Evolutionary conservation across 2,329 filamentous ascomycete species (phyloP), one percentile per base, ranked within the genome.

Genomic region (Pseudonectria buxi): DNA sequence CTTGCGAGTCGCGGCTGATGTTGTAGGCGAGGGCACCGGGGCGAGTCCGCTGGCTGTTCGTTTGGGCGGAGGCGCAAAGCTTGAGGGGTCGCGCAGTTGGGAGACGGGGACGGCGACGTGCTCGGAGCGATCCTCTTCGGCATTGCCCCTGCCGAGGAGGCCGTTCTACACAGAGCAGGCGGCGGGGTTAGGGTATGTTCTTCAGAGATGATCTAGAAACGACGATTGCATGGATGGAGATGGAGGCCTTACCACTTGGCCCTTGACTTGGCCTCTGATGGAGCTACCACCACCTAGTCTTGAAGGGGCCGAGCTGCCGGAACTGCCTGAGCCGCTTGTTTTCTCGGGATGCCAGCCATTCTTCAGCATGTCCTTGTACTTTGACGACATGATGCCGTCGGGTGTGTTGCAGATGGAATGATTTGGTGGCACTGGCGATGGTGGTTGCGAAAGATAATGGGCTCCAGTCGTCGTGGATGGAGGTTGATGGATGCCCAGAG

Each of bases 31-130:
- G 14, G 55, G 55, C 13, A 47, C 39, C 3, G 52, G 47, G 11
- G 41, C 45, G 28, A 50, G 54, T 59, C 61, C 72, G 28, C 58
- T 45, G 39, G 53, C 51, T 18, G 58, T 57, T 26, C 63, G 83
- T 50, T 77, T 89, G 1, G 88, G 88, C 16, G 88, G 88, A 15
- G 87, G 86, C 3, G 76, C 86, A 56, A 94, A 95, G 12, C 78
- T 74, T 1, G 76, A 59, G 1, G 86, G 88, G 55, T 95, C 87
- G 55, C 78, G 80, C 22, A 95, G 71, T 4, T 76, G 70, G 7
- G 78, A 69, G 28, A 94, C 64, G 2, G 88, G 87, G 12, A 71
- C 68, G 24, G 74, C 62, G 29, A 63, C 58, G 45, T 69, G 66
- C 36, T 59, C 48, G 14, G 49, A 41, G 14, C 41, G 32, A 12